Evolutionary conservation across 805 yeast species (phyloP).

Genomic region (Metschnikowia noctiluminum): DNA sequence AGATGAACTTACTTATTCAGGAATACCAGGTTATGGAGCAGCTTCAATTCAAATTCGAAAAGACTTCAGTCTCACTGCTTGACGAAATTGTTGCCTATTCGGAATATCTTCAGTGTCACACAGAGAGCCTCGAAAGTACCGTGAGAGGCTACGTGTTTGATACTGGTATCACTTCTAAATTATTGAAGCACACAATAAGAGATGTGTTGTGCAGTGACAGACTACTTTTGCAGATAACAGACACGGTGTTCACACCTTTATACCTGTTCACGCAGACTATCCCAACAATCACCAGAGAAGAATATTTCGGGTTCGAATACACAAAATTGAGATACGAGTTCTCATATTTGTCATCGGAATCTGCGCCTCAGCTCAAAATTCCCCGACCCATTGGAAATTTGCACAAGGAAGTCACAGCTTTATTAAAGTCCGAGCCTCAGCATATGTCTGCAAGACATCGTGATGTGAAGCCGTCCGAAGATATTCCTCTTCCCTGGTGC

Average conservation of each 20-base stretch:
- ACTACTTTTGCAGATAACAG: constrained; percentile 1
- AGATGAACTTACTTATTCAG: constrained; percentile 39
- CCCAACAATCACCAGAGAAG: not conserved
- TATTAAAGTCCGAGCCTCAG: not conserved
- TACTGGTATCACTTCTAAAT: not conserved
- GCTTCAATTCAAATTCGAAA: constrained; percentile 36
- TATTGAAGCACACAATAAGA: not conserved
- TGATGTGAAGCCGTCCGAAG: not conserved
- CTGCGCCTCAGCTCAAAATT: not conserved
- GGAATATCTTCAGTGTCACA: constrained; percentile 7
- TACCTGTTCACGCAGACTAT: not conserved
- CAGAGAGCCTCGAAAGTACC: not conserved
- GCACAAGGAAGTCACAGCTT: not conserved
- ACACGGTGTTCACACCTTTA: not conserved
- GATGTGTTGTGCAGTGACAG: constrained; percentile 1
- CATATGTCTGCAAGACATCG: constrained; percentile 1
- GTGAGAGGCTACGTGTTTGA: not conserved
- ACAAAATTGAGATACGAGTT: constrained; percentile 3
- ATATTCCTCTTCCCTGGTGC: constrained; percentile 1
- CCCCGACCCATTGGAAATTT: constrained; percentile 2
- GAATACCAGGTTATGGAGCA: constrained; percentile 48
- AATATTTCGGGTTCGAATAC: constrained; percentile 13
- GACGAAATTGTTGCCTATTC: constrained; percentile 12
- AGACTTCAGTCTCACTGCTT: constrained; percentile 15
- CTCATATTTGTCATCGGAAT: not conserved